Base-by-base conservation (phyloP, 805 yeast genomes). In the Candida pini region DNA sequence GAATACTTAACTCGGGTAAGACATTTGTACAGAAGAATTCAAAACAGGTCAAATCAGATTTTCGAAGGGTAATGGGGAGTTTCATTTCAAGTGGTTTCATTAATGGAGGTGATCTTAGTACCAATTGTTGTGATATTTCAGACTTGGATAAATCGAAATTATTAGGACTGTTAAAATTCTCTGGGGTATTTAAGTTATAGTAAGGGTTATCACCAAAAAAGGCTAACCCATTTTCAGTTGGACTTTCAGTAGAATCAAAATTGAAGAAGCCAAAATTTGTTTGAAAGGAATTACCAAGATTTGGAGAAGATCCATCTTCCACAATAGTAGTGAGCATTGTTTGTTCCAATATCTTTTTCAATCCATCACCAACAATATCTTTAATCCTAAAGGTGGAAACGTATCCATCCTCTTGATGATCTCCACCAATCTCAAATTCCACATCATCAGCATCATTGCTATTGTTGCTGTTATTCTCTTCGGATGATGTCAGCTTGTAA, bases 1-100 rank as follows among this genome's bases (percentile, higher is more conserved):
- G 66, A 12, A 74, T 73, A 5, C 75, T 70, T 15, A 75, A 60
- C 16, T 69, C 59, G 3, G 64, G 60, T 1, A 77, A 68, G 18
- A 72, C 58, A 21, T 57, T 60, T 33, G 62, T 60, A 26, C 70
- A 59, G 44, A 70, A 75, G 40, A 68, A 73, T 26, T 69, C 72
- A 45, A 67, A 71, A 15, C 70, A 59, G 27, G 27, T 42, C 22
- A 36, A 14, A 38, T 53, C 41, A 35, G 43, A 30, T 29, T 34
- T 14, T 4, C 43, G 36, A n/a, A 47, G 25, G 15, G 43, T 31
- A 5, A 41, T 40, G 1, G 56, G 55, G 14, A 51, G 26, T 16
- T 44, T 47, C 2, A 49, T 41, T 9, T 42, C 41, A 18, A 47
- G 15, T 1, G 42, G 29, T n/a, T 18, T 14, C 8, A 46, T 41